These are phyloP conservation scores for Aspergillus egyptiacus DNA, from an alignment of 495 filamentous ascomycete genomes.

Conservation along the genomic window DNA sequence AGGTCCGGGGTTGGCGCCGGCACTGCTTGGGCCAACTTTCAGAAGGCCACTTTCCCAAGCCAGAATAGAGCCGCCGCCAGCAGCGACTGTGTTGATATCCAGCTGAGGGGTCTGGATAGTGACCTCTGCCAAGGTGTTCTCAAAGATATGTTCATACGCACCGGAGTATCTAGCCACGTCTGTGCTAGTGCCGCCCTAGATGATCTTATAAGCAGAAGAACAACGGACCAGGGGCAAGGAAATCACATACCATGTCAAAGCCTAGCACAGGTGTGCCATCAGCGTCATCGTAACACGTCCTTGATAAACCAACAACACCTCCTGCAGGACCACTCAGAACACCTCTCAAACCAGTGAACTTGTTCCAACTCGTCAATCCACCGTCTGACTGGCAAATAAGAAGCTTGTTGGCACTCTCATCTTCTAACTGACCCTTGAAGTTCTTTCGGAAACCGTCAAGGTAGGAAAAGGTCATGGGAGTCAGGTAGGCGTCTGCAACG, in stretches of 20 bases:
- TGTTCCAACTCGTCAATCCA: slow-evolving; percentile 38
- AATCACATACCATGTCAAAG: slow-evolving; percentile 66
- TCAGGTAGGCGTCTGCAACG: slow-evolving; percentile 86
- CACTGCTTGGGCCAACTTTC: slow-evolving; percentile 82
- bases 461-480: slow-evolving; percentile 83
- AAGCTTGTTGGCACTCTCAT: slow-evolving; percentile 30
- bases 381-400: slow-evolving; percentile 45
- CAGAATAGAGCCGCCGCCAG: slow-evolving; percentile 78
- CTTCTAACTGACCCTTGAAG: slow-evolving; percentile 40
- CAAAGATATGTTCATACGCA: slow-evolving; percentile 86
- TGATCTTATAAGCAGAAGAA: background rate
- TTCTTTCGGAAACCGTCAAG: slow-evolving; percentile 66
- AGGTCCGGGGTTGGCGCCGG: slow-evolving; percentile 79
- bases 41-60: slow-evolving; percentile 85
- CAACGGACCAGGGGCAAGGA: background rate
- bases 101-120: slow-evolving; percentile 87
- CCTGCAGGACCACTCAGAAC: slow-evolving; percentile 50
- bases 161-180: slow-evolving; percentile 86
- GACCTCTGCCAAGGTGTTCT: slow-evolving; percentile 88
- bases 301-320: slow-evolving; percentile 80
- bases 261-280: slow-evolving; percentile 82
- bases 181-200: slow-evolving; percentile 68
- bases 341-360: slow-evolving; percentile 44
- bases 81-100: slow-evolving; percentile 91
- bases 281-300: slow-evolving; percentile 75